These are phyloP conservation scores for Hevea brasiliensis DNA, from an alignment of 345 rosid species.

Conservation along the genomic window DNA sequence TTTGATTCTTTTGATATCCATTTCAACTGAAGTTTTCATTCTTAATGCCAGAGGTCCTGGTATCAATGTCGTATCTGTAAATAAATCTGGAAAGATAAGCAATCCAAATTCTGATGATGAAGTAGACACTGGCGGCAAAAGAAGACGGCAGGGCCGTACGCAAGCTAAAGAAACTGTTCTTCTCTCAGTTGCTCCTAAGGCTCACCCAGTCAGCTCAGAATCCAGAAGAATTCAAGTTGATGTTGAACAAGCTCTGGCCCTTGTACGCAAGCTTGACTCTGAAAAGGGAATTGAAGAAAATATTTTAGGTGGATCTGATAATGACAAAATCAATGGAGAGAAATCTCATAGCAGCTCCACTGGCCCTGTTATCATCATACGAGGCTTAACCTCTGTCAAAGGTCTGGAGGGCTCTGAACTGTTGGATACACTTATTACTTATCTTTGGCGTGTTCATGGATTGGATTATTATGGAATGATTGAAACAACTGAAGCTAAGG, in stretches of 20 bases:
- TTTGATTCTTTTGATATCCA: neutral
- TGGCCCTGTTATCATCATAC: slow-evolving; percentile 86
- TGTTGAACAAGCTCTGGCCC: slow-evolving; percentile 77
- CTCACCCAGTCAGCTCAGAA: slow-evolving; percentile 75
- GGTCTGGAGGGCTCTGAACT: slow-evolving; percentile 96
- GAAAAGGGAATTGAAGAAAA: slow-evolving; percentile 85
- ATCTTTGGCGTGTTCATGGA: slow-evolving; percentile 97
- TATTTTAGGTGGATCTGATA: slow-evolving; percentile 66
- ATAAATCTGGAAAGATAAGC: slow-evolving; percentile 61
- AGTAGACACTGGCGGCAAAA: slow-evolving; percentile 60
- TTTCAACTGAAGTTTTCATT: slow-evolving; percentile 6
- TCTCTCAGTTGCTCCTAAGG: slow-evolving; percentile 81
- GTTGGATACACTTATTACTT: slow-evolving; percentile 84
- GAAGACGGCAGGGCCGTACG: slow-evolving; percentile 59
- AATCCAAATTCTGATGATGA: slow-evolving; percentile 87
- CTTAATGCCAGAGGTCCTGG: slow-evolving; percentile 71
- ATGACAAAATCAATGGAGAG: slow-evolving; percentile 63
- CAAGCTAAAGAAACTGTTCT: slow-evolving; percentile 61
- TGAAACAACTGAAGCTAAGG: slow-evolving; percentile 87
- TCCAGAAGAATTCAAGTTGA: slow-evolving; percentile 77
- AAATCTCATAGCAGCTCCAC: slow-evolving; percentile 70
- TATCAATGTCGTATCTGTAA: slow-evolving; percentile 43
- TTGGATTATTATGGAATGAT: slow-evolving; percentile 86
- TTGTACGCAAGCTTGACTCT: slow-evolving; percentile 80
- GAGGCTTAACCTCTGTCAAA: slow-evolving; percentile 92